Base-by-base conservation (phyloP, 176 grass and related monocot genomes). In the Oryza meyeriana region DNA sequence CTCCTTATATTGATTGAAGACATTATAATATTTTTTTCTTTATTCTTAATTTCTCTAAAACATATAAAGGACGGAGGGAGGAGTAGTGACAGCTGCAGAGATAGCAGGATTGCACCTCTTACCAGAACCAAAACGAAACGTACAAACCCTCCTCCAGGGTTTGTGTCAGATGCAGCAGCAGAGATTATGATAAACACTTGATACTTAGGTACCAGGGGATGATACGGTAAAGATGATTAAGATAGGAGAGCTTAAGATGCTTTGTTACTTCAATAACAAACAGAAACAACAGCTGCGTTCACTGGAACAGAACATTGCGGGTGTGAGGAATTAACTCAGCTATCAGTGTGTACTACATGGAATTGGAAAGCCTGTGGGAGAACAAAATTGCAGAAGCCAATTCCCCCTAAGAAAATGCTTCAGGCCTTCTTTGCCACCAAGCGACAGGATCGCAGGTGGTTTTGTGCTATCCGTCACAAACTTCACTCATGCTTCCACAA, bases 401-500 rank as follows among this genome's bases (percentile, higher is more conserved):
- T 17, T 61, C 28, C 8, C 32, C 55, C 35, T 2, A 35, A 42
- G 26, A 40, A 29, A 64, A 48, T 35, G 32, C 44, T 61, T 4
- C 65, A 7, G 61, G 48, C 36, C 83, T 64, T 71, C 65, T 3
- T 59, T 63, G 55, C 41, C 2, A 71, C 50, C 12, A 40, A 64
- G 75, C 22, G 30, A 48, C 40, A 27, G 17, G 47, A 10, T 27
- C 17, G 12, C 62, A 22, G 5, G 42, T n/a, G 10, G 63, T 57
- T 62, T 45, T 61, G 41, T 71, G 39, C 28, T 73, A 57, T 57
- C 66, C 32, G 36, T 30, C 25, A 65, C 62, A 76, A 82, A 74
- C 27, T 24, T 44, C 31, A 30, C 47, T 94, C 74, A 93, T 82
- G 92, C 95, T 77, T 93, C 87, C 38, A 98, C 90, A 7, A 93